Base-by-base conservation (phyloP, 257 asterid species). In the Solanum gandarillasii region DNA sequence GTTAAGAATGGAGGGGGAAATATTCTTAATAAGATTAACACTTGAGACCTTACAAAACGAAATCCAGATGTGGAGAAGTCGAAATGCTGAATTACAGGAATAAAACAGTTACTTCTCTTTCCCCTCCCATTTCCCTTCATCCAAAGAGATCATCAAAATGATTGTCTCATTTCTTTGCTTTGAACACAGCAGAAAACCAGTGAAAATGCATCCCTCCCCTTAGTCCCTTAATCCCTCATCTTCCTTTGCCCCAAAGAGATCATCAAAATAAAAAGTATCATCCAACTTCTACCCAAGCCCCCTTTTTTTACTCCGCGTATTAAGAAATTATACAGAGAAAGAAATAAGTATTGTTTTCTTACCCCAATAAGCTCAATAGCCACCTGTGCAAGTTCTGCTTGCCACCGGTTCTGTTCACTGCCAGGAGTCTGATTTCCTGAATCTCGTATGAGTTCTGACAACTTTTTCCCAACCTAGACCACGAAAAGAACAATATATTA, bases 361-460 rank as follows among this genome's bases (percentile, higher is more conserved):
- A 97, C 99, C 93, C 98, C 99, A 84, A 97, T 96, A 81, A 97
- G 92, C 93, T 97, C 99, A 74, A 97, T 93, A 65, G 98, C 90
- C 92, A 95, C 99, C 92, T 96, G 99, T 29, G 94, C 91, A 84
- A 97, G 99, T 93, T 97, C 99, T 29, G 95, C 41, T 89, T 94
- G 99, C 99, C 99, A 97, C 93, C 98, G 93, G 87, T 94, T 95
- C 90, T 94, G 98, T 91, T 97, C 98, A 86, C 94, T 92, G 81
- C 97, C 94, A 62, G 95, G 90, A 36, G 98, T 92, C 92, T 94
- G 99, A 87, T 93, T 91, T 73, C 99, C 99, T 68, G 94, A 93
- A 92, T 97, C 99, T 82, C 99, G 98, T 88, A 97, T 97, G 86
- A 96, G 98, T 91, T 97, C 99, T 32, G 99, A 94, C 32, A 97